phyloP scores from a whole-genome alignment of 192 early-diverging fungal genomes.

The Umbelopsis ramanniana region DNA sequence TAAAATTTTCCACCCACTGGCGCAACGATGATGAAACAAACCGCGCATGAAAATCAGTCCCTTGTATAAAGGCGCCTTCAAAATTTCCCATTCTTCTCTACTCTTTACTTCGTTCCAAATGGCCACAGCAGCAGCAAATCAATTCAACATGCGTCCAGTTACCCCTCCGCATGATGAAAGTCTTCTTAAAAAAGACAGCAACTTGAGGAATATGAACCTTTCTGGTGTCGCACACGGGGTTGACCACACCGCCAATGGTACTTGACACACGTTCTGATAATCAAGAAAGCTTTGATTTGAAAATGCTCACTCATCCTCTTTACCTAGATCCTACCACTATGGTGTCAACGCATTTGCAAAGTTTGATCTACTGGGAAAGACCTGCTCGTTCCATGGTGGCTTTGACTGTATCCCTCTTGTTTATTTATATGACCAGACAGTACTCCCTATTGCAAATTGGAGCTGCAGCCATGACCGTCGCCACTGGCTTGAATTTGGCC shows the following conservation, averaged over 20 bases:
- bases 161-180: conserved; percentile 8
- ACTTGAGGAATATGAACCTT: background rate
- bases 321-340: conserved; percentile 26
- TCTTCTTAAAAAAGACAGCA: background rate
- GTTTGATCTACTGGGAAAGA: conserved; percentile 35
- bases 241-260: background rate
- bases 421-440: conserved; percentile 25
- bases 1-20: too few species aligned
- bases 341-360: conserved; percentile 24
- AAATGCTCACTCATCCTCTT: background rate
- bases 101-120: background rate
- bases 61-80: too few species aligned
- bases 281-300: too few species aligned
- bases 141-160: background rate
- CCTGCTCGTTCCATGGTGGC: conserved; percentile 25
- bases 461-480: conserved; percentile 21
- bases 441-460: conserved; percentile 30
- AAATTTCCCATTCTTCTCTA: background rate
- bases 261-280: background rate
- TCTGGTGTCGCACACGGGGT: background rate
- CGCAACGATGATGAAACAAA: too few species aligned
- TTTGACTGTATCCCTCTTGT: background rate
- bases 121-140: background rate
- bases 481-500: conserved; percentile 22
- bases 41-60: too few species aligned